Percentiles rank a stretch among this genome's conserved stretches.
phyloP scores from a whole-genome alignment of 2,329 filamentous ascomycete genomes.

The Neonectria ditissima region DNA sequence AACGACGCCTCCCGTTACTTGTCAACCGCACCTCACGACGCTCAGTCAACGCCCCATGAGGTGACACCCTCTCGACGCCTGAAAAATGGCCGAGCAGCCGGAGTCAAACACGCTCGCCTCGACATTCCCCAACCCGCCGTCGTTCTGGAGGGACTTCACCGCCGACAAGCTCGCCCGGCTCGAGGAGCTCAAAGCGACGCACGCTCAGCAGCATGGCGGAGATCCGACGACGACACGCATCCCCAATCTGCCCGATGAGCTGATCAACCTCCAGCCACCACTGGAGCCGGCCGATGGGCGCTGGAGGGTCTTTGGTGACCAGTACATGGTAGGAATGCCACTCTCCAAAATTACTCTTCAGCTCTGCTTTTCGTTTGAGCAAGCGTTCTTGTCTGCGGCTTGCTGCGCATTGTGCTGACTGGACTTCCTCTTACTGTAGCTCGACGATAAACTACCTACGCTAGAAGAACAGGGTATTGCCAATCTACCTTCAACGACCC shows the following conservation, averaged over 20 bases:
- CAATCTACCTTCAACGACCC: slow-evolving; percentile 66
- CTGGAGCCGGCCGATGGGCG: slow-evolving; percentile 75
- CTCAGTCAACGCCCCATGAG: slow-evolving; percentile 21
- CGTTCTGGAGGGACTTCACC: slow-evolving; percentile 92
- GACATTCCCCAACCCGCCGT: slow-evolving; percentile 86
- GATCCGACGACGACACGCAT: slow-evolving; percentile 49
- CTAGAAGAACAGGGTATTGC: slow-evolving; percentile 78
- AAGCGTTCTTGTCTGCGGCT: background rate
- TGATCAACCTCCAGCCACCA: slow-evolving; percentile 85
- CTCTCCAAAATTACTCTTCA: background rate
- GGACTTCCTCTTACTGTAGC: slow-evolving; percentile 48
- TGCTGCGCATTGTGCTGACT: slow-evolving; percentile 9
- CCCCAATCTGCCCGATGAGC: slow-evolving; percentile 72
- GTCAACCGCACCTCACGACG: background rate
- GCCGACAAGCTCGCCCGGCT: slow-evolving; percentile 74
- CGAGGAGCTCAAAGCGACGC: slow-evolving; percentile 55
- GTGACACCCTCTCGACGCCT: slow-evolving; percentile 29
- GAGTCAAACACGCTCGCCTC: slow-evolving; percentile 65
- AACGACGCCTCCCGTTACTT: background rate
- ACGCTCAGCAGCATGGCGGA: slow-evolving; percentile 49
- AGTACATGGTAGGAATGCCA: slow-evolving; percentile 62
- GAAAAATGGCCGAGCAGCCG: slow-evolving; percentile 69
- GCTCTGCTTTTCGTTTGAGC: background rate
- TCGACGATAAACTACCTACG: slow-evolving; percentile 72
- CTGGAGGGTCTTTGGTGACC: slow-evolving; percentile 80